Base-by-base conservation (phyloP, 768 basidiomycete species). In the Terana coerulea region DNA sequence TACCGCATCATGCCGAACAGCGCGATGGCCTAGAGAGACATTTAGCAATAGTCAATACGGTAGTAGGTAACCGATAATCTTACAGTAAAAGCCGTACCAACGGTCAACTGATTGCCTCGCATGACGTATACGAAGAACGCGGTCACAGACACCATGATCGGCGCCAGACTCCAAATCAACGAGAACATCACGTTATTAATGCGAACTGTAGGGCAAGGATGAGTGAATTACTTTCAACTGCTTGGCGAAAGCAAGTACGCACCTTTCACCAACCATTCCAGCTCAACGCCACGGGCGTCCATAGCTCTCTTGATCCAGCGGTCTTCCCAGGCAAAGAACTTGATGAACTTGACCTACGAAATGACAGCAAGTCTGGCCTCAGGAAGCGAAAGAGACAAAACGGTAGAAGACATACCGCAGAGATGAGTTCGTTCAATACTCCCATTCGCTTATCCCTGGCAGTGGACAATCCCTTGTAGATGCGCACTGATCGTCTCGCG, bases 1-100 rank as follows among this genome's bases (percentile, higher is more conserved):
- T 59, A 83, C 77, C 82, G 77, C 60, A 97, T 75, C 93, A 97
- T 93, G 40, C 75, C 75, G 67, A 95, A 95, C 36, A 95, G 66
- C 0, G 91, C 80, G 30, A 97, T 87, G 0, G 91, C 75, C 79
- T 86, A 36, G 37, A 31, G 35, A 15, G 10, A 15, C 5, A 24
- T 12, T 44, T 5, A 45, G 1, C 3, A 19, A 44, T 24, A 48
- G n/a, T n/a, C n/a, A n/a, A n/a, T n/a, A n/a, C n/a, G n/a, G 24
- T 33, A 54, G 28, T 30, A 26, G 17, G 24, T 45, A n/a, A 33
- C 10, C 41, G 30, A 29, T 15, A 28, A 30, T 15, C 80, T 30
- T 36, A 85, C 85, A 37, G 94, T 95, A 63, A 95, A 95, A 0
- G 95, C 94, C 15, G 82, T 76, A 8, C 86, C 75, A 43, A 94